These are phyloP conservation scores for Mycena indigotica DNA, from an alignment of 768 basidiomycete genomes.

Conservation along the genomic window DNA sequence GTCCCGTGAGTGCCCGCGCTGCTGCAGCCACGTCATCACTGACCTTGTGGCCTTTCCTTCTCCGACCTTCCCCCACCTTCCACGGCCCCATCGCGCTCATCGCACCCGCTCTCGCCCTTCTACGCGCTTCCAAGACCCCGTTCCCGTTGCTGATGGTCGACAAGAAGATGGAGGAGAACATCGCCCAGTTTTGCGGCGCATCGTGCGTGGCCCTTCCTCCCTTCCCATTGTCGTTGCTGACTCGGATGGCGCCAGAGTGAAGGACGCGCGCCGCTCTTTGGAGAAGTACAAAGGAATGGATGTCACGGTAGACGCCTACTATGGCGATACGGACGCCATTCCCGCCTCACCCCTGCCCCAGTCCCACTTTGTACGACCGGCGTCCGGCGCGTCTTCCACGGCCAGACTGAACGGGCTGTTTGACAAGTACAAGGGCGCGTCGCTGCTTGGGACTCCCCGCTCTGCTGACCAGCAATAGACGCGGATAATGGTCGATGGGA, in stretches of 20 bases:
- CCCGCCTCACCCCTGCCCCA: constrained; percentile 28
- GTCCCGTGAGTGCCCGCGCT: background rate
- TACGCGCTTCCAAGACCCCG: background rate
- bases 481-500: constrained; percentile 63
- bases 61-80: too few relatives aligned
- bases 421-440: constrained; percentile 68
- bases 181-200: constrained; percentile 62
- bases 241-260: constrained; percentile 28
- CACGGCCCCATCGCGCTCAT: background rate
- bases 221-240: background rate
- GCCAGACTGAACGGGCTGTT: constrained; percentile 62
- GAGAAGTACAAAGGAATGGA: constrained; percentile 73
- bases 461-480: too few relatives aligned
- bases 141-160: constrained; percentile 32
- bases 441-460: too few relatives aligned
- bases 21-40: background rate
- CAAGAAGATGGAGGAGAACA: constrained; percentile 50
- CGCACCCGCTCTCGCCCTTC: background rate
- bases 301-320: constrained; percentile 71
- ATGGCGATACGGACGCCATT: constrained; percentile 59
- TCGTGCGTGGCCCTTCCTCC: constrained; percentile 51
- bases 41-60: background rate
- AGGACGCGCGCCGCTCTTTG: constrained; percentile 68
- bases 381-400: constrained; percentile 41
- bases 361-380: constrained; percentile 19